Evolutionary conservation across 768 basidiomycete species (phyloP).

Genomic region (Lepiota venenata): DNA sequence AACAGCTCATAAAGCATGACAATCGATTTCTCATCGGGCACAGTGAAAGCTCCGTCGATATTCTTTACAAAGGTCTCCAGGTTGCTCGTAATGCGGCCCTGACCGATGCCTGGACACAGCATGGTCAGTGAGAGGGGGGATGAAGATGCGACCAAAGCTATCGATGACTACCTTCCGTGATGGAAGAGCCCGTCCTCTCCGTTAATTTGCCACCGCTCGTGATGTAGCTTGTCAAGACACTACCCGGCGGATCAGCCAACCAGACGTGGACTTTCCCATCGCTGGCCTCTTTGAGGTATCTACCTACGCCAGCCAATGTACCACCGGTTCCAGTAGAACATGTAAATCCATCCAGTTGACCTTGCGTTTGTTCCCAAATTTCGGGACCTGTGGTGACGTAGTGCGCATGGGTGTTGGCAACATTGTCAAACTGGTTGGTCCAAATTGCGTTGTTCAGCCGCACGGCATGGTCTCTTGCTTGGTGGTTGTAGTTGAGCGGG

Average conservation of each 20-base stretch:
- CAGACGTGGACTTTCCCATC: constrained; percentile 78
- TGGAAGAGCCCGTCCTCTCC: constrained; percentile 82
- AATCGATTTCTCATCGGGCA: constrained; percentile 88
- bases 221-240: constrained; percentile 83
- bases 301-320: constrained; percentile 87
- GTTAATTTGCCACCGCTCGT: constrained; percentile 72
- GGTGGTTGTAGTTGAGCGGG: constrained; percentile 96
- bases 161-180: constrained; percentile 75
- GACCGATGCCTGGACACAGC: constrained; percentile 75
- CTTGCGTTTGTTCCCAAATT: constrained; percentile 88
- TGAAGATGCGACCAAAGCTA: constrained; percentile 3
- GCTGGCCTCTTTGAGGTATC: constrained; percentile 81
- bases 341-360: constrained; percentile 84
- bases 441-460: constrained; percentile 79
- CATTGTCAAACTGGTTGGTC: constrained; percentile 99
- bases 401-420: constrained; percentile 85
- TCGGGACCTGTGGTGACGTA: constrained; percentile 93
- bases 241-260: constrained; percentile 97
- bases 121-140: constrained; percentile 3
- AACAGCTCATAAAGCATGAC: constrained; percentile 91
- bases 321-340: constrained; percentile 97
- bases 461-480: constrained; percentile 85
- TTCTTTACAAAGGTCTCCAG: constrained; percentile 77
- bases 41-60: constrained; percentile 78
- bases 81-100: constrained; percentile 93